These are phyloP conservation scores for Pterulicium gracile DNA, from an alignment of 1,284 basidiomycete genomes.

Conservation along the genomic window DNA sequence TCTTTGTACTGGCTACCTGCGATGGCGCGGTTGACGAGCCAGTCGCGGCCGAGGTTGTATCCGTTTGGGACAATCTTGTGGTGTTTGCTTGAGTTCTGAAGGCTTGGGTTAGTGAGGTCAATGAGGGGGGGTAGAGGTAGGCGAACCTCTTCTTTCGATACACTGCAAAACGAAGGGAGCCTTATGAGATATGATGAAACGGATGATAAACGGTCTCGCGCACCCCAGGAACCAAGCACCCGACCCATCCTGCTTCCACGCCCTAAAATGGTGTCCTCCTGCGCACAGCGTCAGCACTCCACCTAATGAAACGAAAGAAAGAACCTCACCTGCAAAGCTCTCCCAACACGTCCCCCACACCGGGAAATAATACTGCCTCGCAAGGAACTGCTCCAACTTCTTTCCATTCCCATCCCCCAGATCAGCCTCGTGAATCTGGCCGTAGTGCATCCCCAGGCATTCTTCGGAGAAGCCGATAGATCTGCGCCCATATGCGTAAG, in stretches of 20 bases:
- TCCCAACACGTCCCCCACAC: constrained; percentile 66
- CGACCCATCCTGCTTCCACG: constrained; percentile 67
- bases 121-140: not conserved
- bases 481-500: constrained; percentile 35
- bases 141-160: constrained; percentile 57
- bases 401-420: constrained; percentile 61
- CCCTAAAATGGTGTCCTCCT: constrained; percentile 56
- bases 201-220: constrained; percentile 14
- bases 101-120: not conserved
- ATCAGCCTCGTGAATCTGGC: constrained; percentile 55
- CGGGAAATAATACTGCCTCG: constrained; percentile 54
- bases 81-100: constrained; percentile 47
- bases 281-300: constrained; percentile 2
- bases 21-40: constrained; percentile 54
- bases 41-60: constrained; percentile 70
- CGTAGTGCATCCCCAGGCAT: constrained; percentile 62
- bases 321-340: constrained; percentile 44
- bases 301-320: constrained; percentile 12
- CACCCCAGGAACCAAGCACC: constrained; percentile 67
- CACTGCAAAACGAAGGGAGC: constrained; percentile 30
- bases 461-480: constrained; percentile 72
- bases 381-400: constrained; percentile 52
- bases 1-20: constrained; percentile 48
- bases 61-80: constrained; percentile 68
- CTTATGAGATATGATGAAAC: constrained; percentile 2